Percentiles rank a stretch among this genome's conserved stretches.
Conservation (phyloP, 2,329 filamentous ascomycete species). For the Paracoccidioides lutzii region DNA sequence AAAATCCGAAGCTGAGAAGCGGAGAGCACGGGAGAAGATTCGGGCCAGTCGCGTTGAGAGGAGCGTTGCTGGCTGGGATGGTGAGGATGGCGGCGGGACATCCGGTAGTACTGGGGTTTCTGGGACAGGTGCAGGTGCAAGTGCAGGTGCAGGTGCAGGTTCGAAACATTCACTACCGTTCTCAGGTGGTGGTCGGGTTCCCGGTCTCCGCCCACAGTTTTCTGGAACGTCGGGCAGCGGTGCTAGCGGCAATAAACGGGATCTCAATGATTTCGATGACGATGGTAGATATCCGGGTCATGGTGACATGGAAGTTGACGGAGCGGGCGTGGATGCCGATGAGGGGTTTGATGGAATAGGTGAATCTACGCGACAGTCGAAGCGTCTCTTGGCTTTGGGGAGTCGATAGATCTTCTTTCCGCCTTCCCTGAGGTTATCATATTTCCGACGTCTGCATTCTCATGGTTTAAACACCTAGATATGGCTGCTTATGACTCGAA, state of each 20-base stretch:
- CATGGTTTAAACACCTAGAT: neutral
- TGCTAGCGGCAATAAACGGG: slow-evolving; percentile 9
- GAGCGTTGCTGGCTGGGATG: slow-evolving; percentile 33
- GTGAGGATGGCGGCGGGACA: slow-evolving; percentile 4
- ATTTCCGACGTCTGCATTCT: neutral
- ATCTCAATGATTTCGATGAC: slow-evolving; percentile 10
- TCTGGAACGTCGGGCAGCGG: slow-evolving; percentile 5
- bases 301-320: slow-evolving; percentile 4
- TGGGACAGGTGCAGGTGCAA: slow-evolving; percentile 12
- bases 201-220: slow-evolving; percentile 1
- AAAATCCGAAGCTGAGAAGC: slow-evolving; percentile 42
- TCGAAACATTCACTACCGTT: slow-evolving; percentile 8
- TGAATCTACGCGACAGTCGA: slow-evolving; percentile 19
- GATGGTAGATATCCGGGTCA: slow-evolving; percentile 5
- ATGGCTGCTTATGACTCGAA: too few species aligned
- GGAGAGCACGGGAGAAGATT: slow-evolving; percentile 39
- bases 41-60: slow-evolving; percentile 39
- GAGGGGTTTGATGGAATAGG: slow-evolving; percentile 13
- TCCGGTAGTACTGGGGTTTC: slow-evolving; percentile 14
- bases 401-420: slow-evolving; percentile 15
- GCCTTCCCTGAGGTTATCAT: neutral
- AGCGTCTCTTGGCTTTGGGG: slow-evolving; percentile 23
- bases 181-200: slow-evolving; percentile 4
- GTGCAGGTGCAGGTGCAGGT: slow-evolving; percentile 12
- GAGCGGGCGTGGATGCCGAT: slow-evolving; percentile 29